Percentiles rank a stretch among this genome's conserved stretches.
These are phyloP conservation scores for Pezicula neosporulosa DNA, from an alignment of 2,329 filamentous ascomycete genomes.

Conservation along the genomic window DNA sequence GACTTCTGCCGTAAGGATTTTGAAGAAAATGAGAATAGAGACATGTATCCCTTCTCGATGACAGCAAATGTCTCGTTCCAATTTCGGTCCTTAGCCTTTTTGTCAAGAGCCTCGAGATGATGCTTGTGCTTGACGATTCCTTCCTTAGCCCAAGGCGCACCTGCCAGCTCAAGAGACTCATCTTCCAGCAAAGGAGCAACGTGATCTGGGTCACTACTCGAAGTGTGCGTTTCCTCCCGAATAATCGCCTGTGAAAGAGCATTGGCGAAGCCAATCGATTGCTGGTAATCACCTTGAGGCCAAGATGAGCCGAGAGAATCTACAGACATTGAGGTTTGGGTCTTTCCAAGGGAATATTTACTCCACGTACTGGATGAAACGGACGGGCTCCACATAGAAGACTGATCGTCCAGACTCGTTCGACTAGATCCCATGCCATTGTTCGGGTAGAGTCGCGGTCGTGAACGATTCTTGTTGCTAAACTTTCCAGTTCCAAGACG, in stretches of 20 bases:
- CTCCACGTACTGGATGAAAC: slow-evolving; percentile 88
- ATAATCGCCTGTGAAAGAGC: slow-evolving; percentile 96
- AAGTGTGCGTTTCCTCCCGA: slow-evolving; percentile 66
- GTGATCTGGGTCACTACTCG: slow-evolving; percentile 30
- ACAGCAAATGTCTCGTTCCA: slow-evolving; percentile 97
- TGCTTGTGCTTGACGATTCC: slow-evolving; percentile 95
- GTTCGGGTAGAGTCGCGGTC: slow-evolving; percentile 70
- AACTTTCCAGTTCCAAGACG: slow-evolving; percentile 54
- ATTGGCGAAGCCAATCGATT: slow-evolving; percentile 96
- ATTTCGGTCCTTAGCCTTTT: slow-evolving; percentile 88
- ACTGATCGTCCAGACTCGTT: slow-evolving; percentile 89
- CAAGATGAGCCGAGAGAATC: slow-evolving; percentile 81
- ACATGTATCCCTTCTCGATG: slow-evolving; percentile 90
- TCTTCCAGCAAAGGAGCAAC: slow-evolving; percentile 76
- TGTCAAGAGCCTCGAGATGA: slow-evolving; percentile 85
- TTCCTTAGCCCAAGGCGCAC: slow-evolving; percentile 98
- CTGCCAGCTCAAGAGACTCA: slow-evolving; percentile 84
- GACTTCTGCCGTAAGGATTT: slow-evolving; percentile 71
- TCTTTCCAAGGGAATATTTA: slow-evolving; percentile 87
- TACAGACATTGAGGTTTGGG: slow-evolving; percentile 86
- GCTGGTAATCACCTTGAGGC: slow-evolving; percentile 80
- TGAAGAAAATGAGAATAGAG: slow-evolving; percentile 86
- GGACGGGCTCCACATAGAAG: slow-evolving; percentile 84
- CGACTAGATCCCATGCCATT: slow-evolving; percentile 86
- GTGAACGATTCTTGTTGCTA: slow-evolving; percentile 81